Conservation (phyloP, 768 basidiomycete species). For the Trichaptum fuscoviolaceum region DNA sequence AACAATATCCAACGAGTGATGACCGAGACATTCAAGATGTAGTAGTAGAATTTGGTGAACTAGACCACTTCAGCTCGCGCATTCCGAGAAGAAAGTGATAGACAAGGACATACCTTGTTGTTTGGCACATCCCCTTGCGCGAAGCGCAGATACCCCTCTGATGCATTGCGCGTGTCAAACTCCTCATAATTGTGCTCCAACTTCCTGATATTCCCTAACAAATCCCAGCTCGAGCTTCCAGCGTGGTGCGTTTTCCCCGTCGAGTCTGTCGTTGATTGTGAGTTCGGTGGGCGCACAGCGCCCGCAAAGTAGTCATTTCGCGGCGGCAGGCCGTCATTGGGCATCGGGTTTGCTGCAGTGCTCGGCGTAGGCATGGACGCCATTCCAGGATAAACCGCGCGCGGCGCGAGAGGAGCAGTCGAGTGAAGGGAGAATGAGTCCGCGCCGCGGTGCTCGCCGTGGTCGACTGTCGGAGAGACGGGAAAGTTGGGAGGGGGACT, state of each 20-base stretch:
- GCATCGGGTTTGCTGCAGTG: slow-evolving; percentile 5
- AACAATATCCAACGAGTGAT: slow-evolving; percentile 76
- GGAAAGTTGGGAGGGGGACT: neutral
- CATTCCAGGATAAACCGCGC: neutral
- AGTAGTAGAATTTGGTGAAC: slow-evolving; percentile 64
- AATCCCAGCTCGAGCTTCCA: slow-evolving; percentile 43
- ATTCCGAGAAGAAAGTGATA: slow-evolving; percentile 6
- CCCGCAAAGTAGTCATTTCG: slow-evolving; percentile 6
- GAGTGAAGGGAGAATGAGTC: slow-evolving; percentile 4
- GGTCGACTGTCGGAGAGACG: neutral
- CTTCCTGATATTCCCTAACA: slow-evolving; percentile 39
- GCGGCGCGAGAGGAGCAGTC: neutral
- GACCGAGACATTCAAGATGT: slow-evolving; percentile 69
- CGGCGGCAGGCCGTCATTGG: slow-evolving; percentile 13
- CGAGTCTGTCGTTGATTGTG: neutral
- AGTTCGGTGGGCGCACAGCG: neutral
- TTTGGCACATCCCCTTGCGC: slow-evolving; percentile 60
- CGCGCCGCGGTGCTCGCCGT: slow-evolving; percentile 1
- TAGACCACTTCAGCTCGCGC: slow-evolving; percentile 20
- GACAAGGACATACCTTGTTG: slow-evolving; percentile 38
- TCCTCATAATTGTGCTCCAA: slow-evolving; percentile 52
- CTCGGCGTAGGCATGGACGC: neutral
- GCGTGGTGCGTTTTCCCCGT: neutral
- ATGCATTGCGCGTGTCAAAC: slow-evolving; percentile 51
- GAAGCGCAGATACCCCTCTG: slow-evolving; percentile 44